Base-by-base conservation (phyloP, 2,329 filamentous ascomycete genomes). In the Epichloe sibirici region DNA sequence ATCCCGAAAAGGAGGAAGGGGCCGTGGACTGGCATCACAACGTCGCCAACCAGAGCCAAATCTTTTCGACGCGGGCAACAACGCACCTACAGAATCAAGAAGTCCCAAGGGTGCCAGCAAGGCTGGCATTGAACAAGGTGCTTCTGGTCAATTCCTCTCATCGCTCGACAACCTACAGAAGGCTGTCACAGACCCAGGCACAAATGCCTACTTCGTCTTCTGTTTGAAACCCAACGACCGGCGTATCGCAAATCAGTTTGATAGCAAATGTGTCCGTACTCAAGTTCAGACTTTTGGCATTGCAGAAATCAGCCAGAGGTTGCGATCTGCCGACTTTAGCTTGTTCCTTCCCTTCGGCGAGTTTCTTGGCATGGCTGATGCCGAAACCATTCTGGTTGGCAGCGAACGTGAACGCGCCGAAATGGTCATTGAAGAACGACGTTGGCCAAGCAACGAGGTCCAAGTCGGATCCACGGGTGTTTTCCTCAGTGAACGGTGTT, bases 181-280 rank as follows among this genome's bases (percentile, higher is more conserved):
- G 61, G 90, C 89, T 2, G 74, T 98, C 45, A 86, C 82, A 2
- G 82, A 87, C 2, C 80, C 85, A 4, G 88, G 90, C 63, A 87
- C 90, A 11, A 98, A 98, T 63, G 81, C 86, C 1, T 98, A 98
- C 69, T 97, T 96, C 61, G 81, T 98, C 45, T 96, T 98, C 69
- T 98, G 93, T 63, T 71, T 98, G 57, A 98, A 98, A 70, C 91
- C 93, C 23, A 98, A 98, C 61, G 93, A 98, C 66, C 81, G 93
- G 51, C 83, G 93, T 48, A 98, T 98, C 59, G 91, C 93, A 56
- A 98, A 98, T 60, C 93, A 98, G 64, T 98, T 97, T 61, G 93
- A 98, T 68, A 96, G 90, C 78, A 97, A 97, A 69, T 98, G 93
- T 65, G 93, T 98, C 23, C 84, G 93, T 4, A 88, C 87, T 11